Evolutionary conservation across 306 rosid species (phyloP).

Genomic region (Cicer arietinum): DNA sequence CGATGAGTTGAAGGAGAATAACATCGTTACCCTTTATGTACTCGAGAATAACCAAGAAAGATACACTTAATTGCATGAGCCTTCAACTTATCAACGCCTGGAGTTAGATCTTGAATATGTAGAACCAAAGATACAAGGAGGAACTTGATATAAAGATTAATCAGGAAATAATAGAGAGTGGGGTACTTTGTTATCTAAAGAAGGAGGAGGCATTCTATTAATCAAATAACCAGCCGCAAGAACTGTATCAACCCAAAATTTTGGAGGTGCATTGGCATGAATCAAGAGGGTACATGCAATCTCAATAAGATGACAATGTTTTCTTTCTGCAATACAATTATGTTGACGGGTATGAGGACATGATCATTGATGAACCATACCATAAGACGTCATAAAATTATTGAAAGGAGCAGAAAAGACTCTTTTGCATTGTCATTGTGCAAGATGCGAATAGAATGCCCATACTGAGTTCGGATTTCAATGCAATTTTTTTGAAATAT

Average conservation of each 20-base stretch:
- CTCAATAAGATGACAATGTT: background rate
- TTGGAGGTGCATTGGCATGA: too few relatives aligned
- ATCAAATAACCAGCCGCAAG: too few relatives aligned
- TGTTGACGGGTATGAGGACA: background rate
- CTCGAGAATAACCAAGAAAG: background rate
- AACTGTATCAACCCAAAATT: too few relatives aligned
- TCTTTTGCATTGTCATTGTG: too few relatives aligned
- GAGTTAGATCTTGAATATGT: background rate
- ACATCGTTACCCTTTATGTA: background rate
- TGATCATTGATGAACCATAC: background rate
- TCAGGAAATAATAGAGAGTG: background rate
- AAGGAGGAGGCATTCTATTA: background rate
- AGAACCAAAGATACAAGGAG: background rate
- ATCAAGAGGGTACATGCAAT: too few relatives aligned
- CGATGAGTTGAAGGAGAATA: background rate
- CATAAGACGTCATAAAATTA: too few relatives aligned
- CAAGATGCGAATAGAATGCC: too few relatives aligned
- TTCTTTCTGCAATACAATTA: background rate
- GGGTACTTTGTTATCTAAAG: background rate
- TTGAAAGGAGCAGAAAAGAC: too few relatives aligned
- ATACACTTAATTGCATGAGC: background rate
- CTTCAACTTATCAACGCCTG: background rate
- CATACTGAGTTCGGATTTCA: too few relatives aligned
- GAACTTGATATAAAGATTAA: background rate
- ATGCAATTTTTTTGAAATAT: too few relatives aligned